phyloP scores from a whole-genome alignment of 2,329 filamentous ascomycete genomes.

The Daldinia sp. region DNA sequence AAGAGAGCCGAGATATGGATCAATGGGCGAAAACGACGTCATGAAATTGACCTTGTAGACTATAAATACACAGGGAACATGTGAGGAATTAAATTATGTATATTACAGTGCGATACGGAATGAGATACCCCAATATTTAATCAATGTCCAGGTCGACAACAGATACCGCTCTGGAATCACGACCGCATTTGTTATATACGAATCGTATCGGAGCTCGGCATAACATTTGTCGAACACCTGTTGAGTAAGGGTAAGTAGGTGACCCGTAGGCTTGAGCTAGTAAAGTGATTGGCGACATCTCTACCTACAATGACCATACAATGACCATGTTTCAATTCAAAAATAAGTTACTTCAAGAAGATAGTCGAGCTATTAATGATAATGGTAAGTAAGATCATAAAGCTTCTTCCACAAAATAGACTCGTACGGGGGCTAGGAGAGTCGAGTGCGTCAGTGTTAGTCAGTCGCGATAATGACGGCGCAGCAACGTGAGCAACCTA shows the following conservation, averaged over 20 bases:
- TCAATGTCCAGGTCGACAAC: background rate
- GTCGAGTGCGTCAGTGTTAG: slow-evolving; percentile 11
- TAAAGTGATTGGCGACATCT: background rate
- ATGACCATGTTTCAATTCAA: background rate
- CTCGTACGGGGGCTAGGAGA: background rate
- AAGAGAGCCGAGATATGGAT: background rate
- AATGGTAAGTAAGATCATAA: background rate
- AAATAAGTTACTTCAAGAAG: too few species aligned
- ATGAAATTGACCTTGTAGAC: background rate
- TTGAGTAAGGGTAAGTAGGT: background rate
- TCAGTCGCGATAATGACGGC: slow-evolving; percentile 16
- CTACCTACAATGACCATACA: background rate
- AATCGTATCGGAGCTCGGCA: background rate
- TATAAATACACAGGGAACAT: background rate
- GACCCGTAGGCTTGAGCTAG: background rate
- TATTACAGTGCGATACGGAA: background rate
- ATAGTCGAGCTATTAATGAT: background rate
- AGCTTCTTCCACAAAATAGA: background rate
- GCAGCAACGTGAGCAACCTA: slow-evolving; percentile 6
- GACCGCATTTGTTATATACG: background rate
- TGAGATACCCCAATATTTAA: slow-evolving; percentile 6
- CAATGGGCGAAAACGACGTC: background rate
- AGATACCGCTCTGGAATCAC: background rate
- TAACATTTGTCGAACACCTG: background rate
- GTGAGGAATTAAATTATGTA: background rate